phyloP scores from a whole-genome alignment of 306 rosid genomes.

The Astragalus glycyphyllos region DNA sequence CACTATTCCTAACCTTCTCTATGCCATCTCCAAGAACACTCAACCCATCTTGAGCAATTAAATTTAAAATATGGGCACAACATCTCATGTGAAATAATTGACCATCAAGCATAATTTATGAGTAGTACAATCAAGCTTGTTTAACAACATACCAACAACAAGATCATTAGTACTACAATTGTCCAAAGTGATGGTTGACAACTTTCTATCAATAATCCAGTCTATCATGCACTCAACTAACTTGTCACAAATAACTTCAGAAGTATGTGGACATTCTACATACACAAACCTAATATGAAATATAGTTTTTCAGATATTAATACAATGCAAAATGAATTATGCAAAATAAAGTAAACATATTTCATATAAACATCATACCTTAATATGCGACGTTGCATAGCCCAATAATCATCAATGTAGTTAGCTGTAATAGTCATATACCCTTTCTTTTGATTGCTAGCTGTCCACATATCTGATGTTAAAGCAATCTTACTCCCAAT shows the following conservation, averaged over 20 bases:
- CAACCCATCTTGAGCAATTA: too few species aligned
- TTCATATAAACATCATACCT: not conserved
- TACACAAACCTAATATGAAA: not conserved
- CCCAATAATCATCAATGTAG: conserved; percentile 13
- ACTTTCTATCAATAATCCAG: not conserved
- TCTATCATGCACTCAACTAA: not conserved
- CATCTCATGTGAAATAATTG: conserved; percentile 20
- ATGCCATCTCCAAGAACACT: too few species aligned
- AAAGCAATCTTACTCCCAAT: not conserved
- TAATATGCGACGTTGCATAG: conserved; percentile 4
- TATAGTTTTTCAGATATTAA: not conserved
- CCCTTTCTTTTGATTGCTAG: conserved; percentile 14
- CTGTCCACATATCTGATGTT: not conserved
- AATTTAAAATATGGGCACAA: too few species aligned
- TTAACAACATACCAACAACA: not conserved
- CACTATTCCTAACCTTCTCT: too few species aligned
- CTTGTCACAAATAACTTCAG: not conserved
- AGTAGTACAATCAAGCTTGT: not conserved
- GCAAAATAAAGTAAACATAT: not conserved
- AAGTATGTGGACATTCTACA: not conserved
- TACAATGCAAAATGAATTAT: not conserved
- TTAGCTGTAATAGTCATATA: not conserved
- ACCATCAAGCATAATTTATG: conserved; percentile 1
- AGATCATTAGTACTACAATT: not conserved
- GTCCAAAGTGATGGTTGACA: not conserved